Conservation (phyloP, 83 land plant genomes). For the Thuja plicata region DNA sequence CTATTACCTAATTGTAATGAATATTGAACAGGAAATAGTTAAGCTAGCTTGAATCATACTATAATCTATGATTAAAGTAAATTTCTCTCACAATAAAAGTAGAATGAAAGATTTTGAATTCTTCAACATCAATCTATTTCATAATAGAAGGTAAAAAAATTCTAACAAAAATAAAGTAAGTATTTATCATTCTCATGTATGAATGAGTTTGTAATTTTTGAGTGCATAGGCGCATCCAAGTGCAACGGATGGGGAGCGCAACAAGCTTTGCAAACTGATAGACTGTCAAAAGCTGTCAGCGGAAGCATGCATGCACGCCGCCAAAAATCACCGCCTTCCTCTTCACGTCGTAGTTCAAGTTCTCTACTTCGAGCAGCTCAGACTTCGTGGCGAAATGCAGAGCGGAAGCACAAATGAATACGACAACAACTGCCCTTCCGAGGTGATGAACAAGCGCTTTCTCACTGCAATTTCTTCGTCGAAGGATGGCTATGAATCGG, state of each 20-base stretch:
- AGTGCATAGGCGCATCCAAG: slow-evolving; percentile 65
- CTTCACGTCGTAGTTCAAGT: slow-evolving; percentile 86
- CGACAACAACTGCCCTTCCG: slow-evolving; percentile 33
- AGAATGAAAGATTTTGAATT: no score
- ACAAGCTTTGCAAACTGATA: slow-evolving; percentile 70
- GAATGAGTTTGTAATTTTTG: no score
- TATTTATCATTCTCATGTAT: no score
- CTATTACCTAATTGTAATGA: no score
- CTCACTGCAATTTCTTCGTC: slow-evolving; percentile 68
- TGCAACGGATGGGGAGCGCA: slow-evolving; percentile 66
- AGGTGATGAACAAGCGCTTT: slow-evolving; percentile 47
- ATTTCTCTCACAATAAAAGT: no score
- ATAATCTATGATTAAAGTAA: no score
- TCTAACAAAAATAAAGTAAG: no score
- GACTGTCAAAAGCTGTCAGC: slow-evolving; percentile 83
- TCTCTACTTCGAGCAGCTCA: slow-evolving; percentile 81
- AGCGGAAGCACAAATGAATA: slow-evolving; percentile 33
- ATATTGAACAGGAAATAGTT: no score
- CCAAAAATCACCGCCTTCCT: slow-evolving; percentile 82
- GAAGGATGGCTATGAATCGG: slow-evolving; percentile 68
- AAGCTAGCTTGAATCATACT: no score
- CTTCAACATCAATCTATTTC: no score
- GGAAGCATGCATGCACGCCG: slow-evolving; percentile 89
- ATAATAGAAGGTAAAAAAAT: no score
- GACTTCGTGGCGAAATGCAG: slow-evolving; percentile 70